phyloP scores from a whole-genome alignment of 148 eudicot genomes.

The Vaccinium myrtillus region DNA sequence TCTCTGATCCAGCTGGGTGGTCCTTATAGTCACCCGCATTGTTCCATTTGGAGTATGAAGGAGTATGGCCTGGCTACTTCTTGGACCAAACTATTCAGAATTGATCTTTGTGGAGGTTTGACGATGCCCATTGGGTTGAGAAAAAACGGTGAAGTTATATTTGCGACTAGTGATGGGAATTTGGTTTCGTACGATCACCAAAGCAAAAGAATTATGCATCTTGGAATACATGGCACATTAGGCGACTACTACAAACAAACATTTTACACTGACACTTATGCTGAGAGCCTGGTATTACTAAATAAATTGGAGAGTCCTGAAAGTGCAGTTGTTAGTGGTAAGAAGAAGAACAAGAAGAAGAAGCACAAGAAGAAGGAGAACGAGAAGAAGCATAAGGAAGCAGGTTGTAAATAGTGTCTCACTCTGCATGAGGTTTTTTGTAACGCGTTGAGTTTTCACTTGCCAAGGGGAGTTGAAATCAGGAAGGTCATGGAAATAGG shows the following conservation, averaged over 20 bases:
- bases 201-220: too few relatives aligned
- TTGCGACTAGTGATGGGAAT: background rate
- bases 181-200: background rate
- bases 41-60: background rate
- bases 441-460: background rate
- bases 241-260: too few relatives aligned
- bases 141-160: background rate
- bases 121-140: background rate
- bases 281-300: too few relatives aligned
- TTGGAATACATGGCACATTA: too few relatives aligned
- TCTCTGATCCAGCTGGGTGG: background rate
- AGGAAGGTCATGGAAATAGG: background rate
- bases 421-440: background rate
- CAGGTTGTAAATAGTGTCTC: background rate
- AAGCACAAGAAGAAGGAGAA: background rate
- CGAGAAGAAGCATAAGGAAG: background rate
- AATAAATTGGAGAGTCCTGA: too few relatives aligned
- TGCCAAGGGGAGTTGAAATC: background rate
- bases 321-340: too few relatives aligned
- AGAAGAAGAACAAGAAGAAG: background rate
- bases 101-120: background rate
- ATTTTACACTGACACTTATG: too few relatives aligned
- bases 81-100: background rate
- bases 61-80: background rate
- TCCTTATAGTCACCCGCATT: background rate